These are phyloP conservation scores for Talaromyces sp. DNA, from an alignment of 2,329 filamentous ascomycete species.

Conservation along the genomic window DNA sequence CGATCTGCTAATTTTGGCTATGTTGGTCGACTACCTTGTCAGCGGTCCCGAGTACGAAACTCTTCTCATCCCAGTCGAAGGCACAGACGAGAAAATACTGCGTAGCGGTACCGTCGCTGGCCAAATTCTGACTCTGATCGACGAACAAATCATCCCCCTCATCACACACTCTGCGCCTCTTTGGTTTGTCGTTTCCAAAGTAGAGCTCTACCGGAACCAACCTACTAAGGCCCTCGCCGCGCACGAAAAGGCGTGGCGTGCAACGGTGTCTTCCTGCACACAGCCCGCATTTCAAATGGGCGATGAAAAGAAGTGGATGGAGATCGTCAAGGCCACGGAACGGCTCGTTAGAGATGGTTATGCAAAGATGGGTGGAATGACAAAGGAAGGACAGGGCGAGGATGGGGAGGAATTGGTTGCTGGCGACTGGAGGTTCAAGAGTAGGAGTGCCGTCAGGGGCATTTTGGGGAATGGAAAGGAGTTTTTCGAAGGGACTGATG, in stretches of 20 bases:
- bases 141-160: constrained; percentile 70
- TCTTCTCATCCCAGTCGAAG: constrained; percentile 29
- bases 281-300: constrained; percentile 48
- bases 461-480: constrained; percentile 79
- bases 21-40: constrained; percentile 68
- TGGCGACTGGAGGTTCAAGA: constrained; percentile 82
- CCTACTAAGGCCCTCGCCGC: constrained; percentile 71
- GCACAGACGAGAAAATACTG: constrained; percentile 29
- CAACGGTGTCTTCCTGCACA: constrained; percentile 48
- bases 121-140: constrained; percentile 64
- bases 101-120: constrained; percentile 50
- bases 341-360: constrained; percentile 72
- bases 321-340: constrained; percentile 72
- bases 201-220: constrained; percentile 69
- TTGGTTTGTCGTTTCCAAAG: constrained; percentile 68
- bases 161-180: constrained; percentile 75
- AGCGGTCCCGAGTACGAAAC: constrained; percentile 39
- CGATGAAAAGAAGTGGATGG: constrained; percentile 62
- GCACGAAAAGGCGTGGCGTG: constrained; percentile 85
- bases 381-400: constrained; percentile 29
- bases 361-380: constrained; percentile 67
- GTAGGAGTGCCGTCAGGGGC: constrained; percentile 74
- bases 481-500: constrained; percentile 68
- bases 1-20: constrained; percentile 67
- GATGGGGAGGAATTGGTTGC: constrained; percentile 57